Conservation (phyloP, 352 stramenopile genomes). For the Phytophthora syringae region DNA sequence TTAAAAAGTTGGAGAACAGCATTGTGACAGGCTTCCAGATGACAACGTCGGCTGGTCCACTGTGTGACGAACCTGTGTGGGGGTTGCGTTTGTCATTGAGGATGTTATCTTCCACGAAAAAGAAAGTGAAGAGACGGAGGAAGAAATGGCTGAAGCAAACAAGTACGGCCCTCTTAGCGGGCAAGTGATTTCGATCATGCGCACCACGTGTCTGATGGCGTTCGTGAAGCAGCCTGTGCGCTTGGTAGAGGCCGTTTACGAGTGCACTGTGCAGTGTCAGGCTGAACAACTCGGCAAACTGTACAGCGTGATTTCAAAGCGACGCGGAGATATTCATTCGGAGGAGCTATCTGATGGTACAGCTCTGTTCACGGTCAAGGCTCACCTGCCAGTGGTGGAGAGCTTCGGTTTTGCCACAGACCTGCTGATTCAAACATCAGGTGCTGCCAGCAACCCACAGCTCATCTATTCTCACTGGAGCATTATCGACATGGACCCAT, state of each 20-base stretch:
- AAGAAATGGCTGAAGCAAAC: slow-evolving; percentile 33
- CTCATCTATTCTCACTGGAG: slow-evolving; percentile 96
- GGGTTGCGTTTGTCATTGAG: slow-evolving; percentile 91
- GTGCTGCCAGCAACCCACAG: slow-evolving; percentile 95
- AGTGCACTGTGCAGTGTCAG: slow-evolving; percentile 88
- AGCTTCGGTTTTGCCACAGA: slow-evolving; percentile 94
- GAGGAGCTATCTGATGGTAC: slow-evolving; percentile 93
- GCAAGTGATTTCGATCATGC: slow-evolving; percentile 85
- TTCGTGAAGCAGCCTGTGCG: slow-evolving; percentile 89
- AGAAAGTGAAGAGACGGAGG: slow-evolving; percentile 34
- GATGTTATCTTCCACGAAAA: slow-evolving; percentile 68
- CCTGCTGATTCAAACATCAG: slow-evolving; percentile 94
- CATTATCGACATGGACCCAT: slow-evolving; percentile 95
- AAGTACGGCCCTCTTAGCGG: slow-evolving; percentile 79
- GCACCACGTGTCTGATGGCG: slow-evolving; percentile 68
- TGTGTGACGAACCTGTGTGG: slow-evolving; percentile 92
- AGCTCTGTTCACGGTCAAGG: slow-evolving; percentile 94
- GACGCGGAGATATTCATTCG: slow-evolving; percentile 89
- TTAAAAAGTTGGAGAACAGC: slow-evolving; percentile 80
- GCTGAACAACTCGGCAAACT: slow-evolving; percentile 94
- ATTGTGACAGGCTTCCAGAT: slow-evolving; percentile 88
- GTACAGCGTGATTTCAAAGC: slow-evolving; percentile 94
- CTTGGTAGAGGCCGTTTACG: slow-evolving; percentile 92
- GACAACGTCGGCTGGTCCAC: slow-evolving; percentile 75
- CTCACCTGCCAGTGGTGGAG: slow-evolving; percentile 94